Evolutionary conservation across 2,329 filamentous ascomycete genomes (phyloP).

Genomic region (Ceratocystis cubensis): DNA sequence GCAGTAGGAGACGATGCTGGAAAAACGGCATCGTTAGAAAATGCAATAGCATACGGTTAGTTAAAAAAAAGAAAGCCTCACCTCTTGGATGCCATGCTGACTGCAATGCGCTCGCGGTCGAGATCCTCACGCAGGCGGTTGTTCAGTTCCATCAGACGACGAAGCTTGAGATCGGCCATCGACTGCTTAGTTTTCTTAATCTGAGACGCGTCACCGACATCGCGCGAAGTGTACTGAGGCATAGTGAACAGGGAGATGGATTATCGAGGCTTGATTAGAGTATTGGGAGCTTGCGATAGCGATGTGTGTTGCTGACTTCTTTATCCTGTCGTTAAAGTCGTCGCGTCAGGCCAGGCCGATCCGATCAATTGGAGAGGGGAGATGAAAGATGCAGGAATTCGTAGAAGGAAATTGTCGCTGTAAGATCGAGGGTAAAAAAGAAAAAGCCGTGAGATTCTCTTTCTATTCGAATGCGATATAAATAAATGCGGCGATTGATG

Average conservation of each 20-base stretch:
- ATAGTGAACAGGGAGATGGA: conserved; percentile 32
- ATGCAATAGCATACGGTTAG: background rate
- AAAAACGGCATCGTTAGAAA: conserved; percentile 10
- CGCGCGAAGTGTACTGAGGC: conserved; percentile 55
- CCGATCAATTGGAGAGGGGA: background rate
- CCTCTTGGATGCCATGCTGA: conserved; percentile 85
- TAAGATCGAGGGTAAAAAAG: background rate
- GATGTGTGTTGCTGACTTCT: background rate
- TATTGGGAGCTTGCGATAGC: background rate
- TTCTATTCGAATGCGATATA: background rate
- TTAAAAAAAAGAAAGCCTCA: conserved; percentile 34
- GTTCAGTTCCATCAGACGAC: conserved; percentile 92
- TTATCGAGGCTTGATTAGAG: background rate
- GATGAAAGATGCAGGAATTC: background rate
- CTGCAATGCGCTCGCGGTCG: conserved; percentile 86
- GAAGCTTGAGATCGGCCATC: conserved; percentile 96
- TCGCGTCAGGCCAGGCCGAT: background rate
- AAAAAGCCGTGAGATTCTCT: background rate
- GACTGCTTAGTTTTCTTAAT: conserved; percentile 94
- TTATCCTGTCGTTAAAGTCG: conserved; percentile 5
- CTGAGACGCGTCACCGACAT: conserved; percentile 54
- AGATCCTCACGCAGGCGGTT: conserved; percentile 90
- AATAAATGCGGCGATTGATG: background rate
- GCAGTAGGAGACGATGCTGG: conserved; percentile 92
- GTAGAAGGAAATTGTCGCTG: background rate